phyloP scores from a whole-genome alignment of 1,284 basidiomycete genomes.

The Boletus putidus region DNA sequence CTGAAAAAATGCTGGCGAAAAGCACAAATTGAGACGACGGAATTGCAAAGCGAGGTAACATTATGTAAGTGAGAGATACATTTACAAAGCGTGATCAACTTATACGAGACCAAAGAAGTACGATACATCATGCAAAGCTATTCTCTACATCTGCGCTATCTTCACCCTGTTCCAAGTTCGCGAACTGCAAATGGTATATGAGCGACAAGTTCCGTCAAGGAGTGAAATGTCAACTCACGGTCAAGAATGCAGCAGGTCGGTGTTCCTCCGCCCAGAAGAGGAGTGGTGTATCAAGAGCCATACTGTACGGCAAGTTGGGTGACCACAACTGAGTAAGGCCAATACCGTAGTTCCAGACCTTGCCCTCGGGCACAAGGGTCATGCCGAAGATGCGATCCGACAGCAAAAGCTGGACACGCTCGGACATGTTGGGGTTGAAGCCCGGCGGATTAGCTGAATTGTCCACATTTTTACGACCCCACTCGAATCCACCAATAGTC shows the following conservation, averaged over 20 bases:
- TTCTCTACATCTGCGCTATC: slow-evolving; percentile 92
- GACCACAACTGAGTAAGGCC: slow-evolving; percentile 92
- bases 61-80: slow-evolving; percentile 12
- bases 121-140: slow-evolving; percentile 61
- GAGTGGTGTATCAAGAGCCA: slow-evolving; percentile 88
- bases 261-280: slow-evolving; percentile 97
- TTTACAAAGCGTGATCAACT: slow-evolving; percentile 24
- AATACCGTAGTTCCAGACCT: slow-evolving; percentile 92
- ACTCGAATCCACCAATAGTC: slow-evolving; percentile 92
- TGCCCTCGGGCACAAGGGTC: slow-evolving; percentile 88
- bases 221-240: slow-evolving; percentile 49
- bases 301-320: slow-evolving; percentile 78
- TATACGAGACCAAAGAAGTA: not conserved
- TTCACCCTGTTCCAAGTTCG: slow-evolving; percentile 80
- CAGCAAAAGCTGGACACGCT: slow-evolving; percentile 91
- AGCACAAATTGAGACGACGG: slow-evolving; percentile 3
- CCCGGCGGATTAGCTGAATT: slow-evolving; percentile 84
- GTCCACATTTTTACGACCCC: slow-evolving; percentile 93
- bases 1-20: no score
- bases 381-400: slow-evolving; percentile 92
- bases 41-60: slow-evolving; percentile 7
- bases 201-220: not conserved
- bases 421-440: slow-evolving; percentile 98
- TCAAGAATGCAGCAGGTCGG: slow-evolving; percentile 87
- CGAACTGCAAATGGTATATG: slow-evolving; percentile 55